A percentile compares a stretch with the other conserved stretches of the same genome.
Evolutionary conservation across 1,139 yeast genomes (phyloP).

Genomic region (Magnusiomyces fungicola): DNA sequence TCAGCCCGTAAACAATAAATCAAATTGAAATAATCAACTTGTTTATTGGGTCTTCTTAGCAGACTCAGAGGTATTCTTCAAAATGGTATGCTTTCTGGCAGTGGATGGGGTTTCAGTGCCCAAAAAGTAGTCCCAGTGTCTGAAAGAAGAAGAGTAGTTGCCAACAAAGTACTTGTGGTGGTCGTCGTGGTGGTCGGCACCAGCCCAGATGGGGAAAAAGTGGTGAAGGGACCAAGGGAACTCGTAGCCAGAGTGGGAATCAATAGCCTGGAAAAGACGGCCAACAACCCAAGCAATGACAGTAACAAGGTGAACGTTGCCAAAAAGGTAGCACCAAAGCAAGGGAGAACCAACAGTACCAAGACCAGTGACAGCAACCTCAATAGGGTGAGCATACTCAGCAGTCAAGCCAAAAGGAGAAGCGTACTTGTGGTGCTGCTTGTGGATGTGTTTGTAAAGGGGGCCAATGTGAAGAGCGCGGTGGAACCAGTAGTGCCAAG

Average conservation of each 20-base stretch:
- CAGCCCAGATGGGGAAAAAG: slow-evolving; percentile 93
- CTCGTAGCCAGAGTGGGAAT: slow-evolving; percentile 94
- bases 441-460: slow-evolving; percentile 85
- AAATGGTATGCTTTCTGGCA: slow-evolving; percentile 45
- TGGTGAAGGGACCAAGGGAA: slow-evolving; percentile 94
- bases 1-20: no score
- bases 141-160: slow-evolving; percentile 85
- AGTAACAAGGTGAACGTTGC: slow-evolving; percentile 73
- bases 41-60: slow-evolving; percentile 6
- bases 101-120: slow-evolving; percentile 62
- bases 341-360: slow-evolving; percentile 95
- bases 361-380: slow-evolving; percentile 80
- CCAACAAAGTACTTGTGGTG: slow-evolving; percentile 90
- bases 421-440: slow-evolving; percentile 93
- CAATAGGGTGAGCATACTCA: slow-evolving; percentile 93
- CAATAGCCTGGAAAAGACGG: slow-evolving; percentile 89
- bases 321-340: slow-evolving; percentile 54
- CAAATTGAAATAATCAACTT: no score
- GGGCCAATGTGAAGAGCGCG: slow-evolving; percentile 78
- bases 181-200: slow-evolving; percentile 96
- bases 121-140: slow-evolving; percentile 85
- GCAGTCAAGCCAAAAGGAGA: slow-evolving; percentile 97
- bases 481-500: slow-evolving; percentile 96
- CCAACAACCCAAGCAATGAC: slow-evolving; percentile 80
- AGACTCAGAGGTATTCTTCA: slow-evolving; percentile 6